Evolutionary conservation across 805 yeast genomes (phyloP).

Genomic region (Wickerhamiella lipophila): DNA sequence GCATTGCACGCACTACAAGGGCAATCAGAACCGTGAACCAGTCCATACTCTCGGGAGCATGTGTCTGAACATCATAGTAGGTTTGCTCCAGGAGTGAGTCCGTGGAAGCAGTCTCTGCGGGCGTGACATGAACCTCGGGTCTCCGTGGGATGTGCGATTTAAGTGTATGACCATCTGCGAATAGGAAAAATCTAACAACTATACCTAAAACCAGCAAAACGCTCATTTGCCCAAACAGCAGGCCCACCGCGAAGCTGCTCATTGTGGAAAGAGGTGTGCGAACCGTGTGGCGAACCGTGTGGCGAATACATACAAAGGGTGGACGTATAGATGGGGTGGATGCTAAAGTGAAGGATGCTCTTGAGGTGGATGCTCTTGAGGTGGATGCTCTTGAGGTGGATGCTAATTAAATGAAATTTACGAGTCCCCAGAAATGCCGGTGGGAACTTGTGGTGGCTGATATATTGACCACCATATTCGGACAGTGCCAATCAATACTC

Average conservation of each 20-base stretch:
- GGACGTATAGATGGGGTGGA: no score
- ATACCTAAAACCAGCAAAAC: slow-evolving; percentile 29
- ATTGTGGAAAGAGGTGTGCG: slow-evolving; percentile 11
- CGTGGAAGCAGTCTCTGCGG: slow-evolving; percentile 21
- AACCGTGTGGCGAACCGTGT: no score
- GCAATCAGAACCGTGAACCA: slow-evolving; percentile 95
- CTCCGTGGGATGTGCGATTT: slow-evolving; percentile 16
- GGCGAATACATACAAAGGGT: neutral
- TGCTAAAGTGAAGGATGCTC: no score
- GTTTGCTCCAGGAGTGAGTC: slow-evolving; percentile 68
- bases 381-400: no score
- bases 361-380: no score
- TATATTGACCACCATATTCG: no score
- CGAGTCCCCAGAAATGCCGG: no score
- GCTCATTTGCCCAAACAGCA: slow-evolving; percentile 32
- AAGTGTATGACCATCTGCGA: slow-evolving; percentile 29
- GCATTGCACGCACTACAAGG: slow-evolving; percentile 71
- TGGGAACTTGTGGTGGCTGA: no score
- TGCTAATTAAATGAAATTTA: no score
- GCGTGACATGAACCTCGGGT: slow-evolving; percentile 21
- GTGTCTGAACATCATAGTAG: slow-evolving; percentile 78
- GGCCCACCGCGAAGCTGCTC: slow-evolving; percentile 28
- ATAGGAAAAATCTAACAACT: slow-evolving; percentile 32
- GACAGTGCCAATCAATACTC: neutral
- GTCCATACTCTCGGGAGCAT: slow-evolving; percentile 80